phyloP scores from a whole-genome alignment of 2,329 filamentous ascomycete genomes.

The Anthostomella pinea region DNA sequence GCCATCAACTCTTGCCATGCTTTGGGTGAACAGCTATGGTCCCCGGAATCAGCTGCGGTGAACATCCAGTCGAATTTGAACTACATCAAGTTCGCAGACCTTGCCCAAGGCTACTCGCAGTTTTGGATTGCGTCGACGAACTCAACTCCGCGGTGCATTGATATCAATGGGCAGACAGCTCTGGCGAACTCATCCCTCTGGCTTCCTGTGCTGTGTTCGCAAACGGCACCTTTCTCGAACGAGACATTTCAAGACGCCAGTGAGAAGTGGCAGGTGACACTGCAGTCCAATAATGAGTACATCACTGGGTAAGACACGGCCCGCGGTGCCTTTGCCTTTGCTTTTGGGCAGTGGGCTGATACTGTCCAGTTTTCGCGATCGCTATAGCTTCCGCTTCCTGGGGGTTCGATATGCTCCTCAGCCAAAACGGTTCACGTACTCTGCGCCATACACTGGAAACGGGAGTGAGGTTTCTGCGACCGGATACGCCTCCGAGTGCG shows the following conservation, averaged over 20 bases:
- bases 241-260: slow-evolving; percentile 30
- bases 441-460: slow-evolving; percentile 35
- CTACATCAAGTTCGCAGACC: slow-evolving; percentile 35
- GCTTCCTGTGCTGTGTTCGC: slow-evolving; percentile 41
- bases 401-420: slow-evolving; percentile 46
- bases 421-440: slow-evolving; percentile 44
- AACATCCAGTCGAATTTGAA: slow-evolving; percentile 33
- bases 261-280: slow-evolving; percentile 35
- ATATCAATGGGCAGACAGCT: slow-evolving; percentile 25
- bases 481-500: slow-evolving; percentile 37
- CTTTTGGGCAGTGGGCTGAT: background rate
- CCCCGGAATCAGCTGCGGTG: slow-evolving; percentile 22
- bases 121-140: slow-evolving; percentile 36
- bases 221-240: slow-evolving; percentile 41
- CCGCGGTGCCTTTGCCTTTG: background rate
- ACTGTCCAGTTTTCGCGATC: slow-evolving; percentile 24
- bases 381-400: slow-evolving; percentile 44
- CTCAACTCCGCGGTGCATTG: slow-evolving; percentile 25
- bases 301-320: slow-evolving; percentile 36
- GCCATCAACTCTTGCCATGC: slow-evolving; percentile 33
- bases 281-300: slow-evolving; percentile 38
- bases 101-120: slow-evolving; percentile 20
- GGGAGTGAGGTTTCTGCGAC: slow-evolving; percentile 34
- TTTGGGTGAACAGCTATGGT: slow-evolving; percentile 41
- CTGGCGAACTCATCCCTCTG: slow-evolving; percentile 9